phyloP scores from a whole-genome alignment of 768 basidiomycete genomes.

The Gloeopeniophorella convolvens region DNA sequence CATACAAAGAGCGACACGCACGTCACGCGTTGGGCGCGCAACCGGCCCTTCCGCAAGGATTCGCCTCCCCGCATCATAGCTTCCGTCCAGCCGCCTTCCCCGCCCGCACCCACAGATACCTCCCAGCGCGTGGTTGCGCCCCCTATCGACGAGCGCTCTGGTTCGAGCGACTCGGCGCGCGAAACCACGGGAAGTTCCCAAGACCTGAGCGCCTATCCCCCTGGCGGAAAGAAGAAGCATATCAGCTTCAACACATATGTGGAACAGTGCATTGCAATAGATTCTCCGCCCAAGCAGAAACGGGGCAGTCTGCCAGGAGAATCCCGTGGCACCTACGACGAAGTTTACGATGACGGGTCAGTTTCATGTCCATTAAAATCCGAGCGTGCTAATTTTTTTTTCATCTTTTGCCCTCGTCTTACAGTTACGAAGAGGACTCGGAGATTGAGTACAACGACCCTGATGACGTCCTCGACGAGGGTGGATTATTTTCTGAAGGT shows the following conservation, averaged over 20 bases:
- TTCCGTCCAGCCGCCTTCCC: slow-evolving; percentile 8
- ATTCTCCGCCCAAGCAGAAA: slow-evolving; percentile 48
- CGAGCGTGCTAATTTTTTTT: slow-evolving; percentile 5
- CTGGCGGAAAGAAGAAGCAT: slow-evolving; percentile 64
- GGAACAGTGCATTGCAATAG: slow-evolving; percentile 90
- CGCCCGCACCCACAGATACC: slow-evolving; percentile 15
- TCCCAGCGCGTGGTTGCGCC: slow-evolving; percentile 19
- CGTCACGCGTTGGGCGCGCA: slow-evolving; percentile 46
- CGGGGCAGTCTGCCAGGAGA: slow-evolving; percentile 17
- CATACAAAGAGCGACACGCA: slow-evolving; percentile 91
- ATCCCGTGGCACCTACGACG: slow-evolving; percentile 23
- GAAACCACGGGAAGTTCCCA: slow-evolving; percentile 29
- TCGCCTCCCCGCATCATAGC: slow-evolving; percentile 63
- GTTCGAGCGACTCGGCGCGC: slow-evolving; percentile 26
- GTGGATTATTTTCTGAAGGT: slow-evolving; percentile 23
- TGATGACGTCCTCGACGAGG: slow-evolving; percentile 32
- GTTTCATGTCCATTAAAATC: slow-evolving; percentile 24
- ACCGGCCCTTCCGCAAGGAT: slow-evolving; percentile 44
- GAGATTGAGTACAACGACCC: slow-evolving; percentile 51
- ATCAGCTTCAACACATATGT: slow-evolving; percentile 98
- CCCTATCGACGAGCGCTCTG: slow-evolving; percentile 15
- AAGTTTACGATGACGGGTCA: slow-evolving; percentile 55
- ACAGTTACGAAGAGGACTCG: slow-evolving; percentile 64
- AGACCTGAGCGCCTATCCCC: slow-evolving; percentile 26
- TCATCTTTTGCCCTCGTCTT: slow-evolving; percentile 1